Evolutionary conservation across 805 yeast species (phyloP), one percentile per base, ranked within the genome.

Genomic region (Schizosaccharomyces cryophilus): DNA sequence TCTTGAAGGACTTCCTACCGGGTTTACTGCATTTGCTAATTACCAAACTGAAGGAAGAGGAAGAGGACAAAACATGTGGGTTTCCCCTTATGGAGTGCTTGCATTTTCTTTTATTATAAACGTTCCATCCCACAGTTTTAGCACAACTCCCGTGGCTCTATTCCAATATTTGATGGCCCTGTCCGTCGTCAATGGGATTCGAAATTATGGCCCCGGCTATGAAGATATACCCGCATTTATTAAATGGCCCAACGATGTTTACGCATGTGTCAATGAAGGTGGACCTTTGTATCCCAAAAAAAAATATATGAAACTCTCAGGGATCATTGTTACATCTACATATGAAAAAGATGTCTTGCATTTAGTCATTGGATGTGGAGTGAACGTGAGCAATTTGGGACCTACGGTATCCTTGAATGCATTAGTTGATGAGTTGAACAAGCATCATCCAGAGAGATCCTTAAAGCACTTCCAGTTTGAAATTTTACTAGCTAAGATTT

Each of bases 241-340:
- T 63, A 93, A 93, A 69, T 93, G 99, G 99, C 99, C 99, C 1
- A 93, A 93, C 69, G 99, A 93, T 70, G 73, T 93, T 15, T 93
- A 87, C 68, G 80, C 84, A 3, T 69, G 80, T 0, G 65, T 68
- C 21, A 68, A 68, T 3, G 48, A 56, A 24, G 63, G 64, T 45
- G 60, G 54, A 42, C 64, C 65, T 5, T 62, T 62, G 3, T 13
- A 17, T 3, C 65, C 68, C 1, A 63, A 69, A 35, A 62, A 65
- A 24, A 62, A 64, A 31, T 85, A 80, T 69, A 79, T 80, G 21
- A 90, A 90, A 68, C 78, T 89, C 7, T 82, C 89, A 2, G 98
- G 98, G 0, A 78, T 89, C 17, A 70, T 90, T 58, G 87, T 89
- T 45, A 89, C 87, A 69, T 84, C 95, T 1, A 85, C 81, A 66